These are phyloP conservation scores for Nicotiana benthamiana DNA, from an alignment of 257 asterid species.

Conservation along the genomic window DNA sequence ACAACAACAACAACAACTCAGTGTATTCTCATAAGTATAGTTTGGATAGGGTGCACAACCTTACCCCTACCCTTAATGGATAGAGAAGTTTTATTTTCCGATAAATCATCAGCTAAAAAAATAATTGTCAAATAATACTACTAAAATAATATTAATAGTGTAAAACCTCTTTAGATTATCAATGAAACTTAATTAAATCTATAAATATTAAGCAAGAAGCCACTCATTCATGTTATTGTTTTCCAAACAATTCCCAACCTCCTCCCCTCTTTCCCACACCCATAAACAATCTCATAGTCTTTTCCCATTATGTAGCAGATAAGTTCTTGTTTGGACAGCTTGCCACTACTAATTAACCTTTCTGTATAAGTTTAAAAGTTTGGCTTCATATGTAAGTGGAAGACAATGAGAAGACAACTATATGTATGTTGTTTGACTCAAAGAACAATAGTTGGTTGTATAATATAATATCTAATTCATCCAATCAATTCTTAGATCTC, in stretches of 20 bases:
- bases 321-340: background rate
- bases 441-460: background rate
- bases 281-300: background rate
- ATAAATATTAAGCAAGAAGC: background rate
- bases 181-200: background rate
- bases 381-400: background rate
- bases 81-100: too few species aligned
- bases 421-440: background rate
- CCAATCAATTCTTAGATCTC: background rate
- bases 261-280: background rate
- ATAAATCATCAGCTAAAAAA: too few species aligned
- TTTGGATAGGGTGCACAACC: too few species aligned
- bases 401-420: slow-evolving; percentile 4
- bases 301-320: background rate
- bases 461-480: background rate
- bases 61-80: too few species aligned
- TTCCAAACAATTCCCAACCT: background rate
- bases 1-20: too few species aligned
- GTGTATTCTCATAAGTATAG: too few species aligned
- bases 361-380: background rate
- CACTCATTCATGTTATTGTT: background rate
- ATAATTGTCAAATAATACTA: too few species aligned
- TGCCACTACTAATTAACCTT: background rate
- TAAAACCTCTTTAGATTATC: background rate
- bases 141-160: background rate